These are phyloP conservation scores for Metschnikowia colocasiae DNA, from an alignment of 805 yeast species.

Conservation along the genomic window DNA sequence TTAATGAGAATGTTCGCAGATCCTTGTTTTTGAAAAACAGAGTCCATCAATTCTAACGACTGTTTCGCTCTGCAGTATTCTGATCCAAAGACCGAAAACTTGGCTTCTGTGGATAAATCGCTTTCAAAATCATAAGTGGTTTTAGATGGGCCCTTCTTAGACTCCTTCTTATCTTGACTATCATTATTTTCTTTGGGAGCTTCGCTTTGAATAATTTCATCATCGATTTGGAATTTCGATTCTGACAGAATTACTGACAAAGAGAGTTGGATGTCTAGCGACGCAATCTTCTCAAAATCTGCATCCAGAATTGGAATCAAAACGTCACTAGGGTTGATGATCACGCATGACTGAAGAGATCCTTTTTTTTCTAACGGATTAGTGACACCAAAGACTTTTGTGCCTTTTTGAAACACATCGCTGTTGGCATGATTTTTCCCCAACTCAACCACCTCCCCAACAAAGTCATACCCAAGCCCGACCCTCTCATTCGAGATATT, in stretches of 20 bases:
- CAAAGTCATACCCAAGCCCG: conserved; percentile 69
- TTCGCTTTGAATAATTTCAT: conserved; percentile 2
- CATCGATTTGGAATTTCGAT: conserved; percentile 12
- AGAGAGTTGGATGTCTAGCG: conserved; percentile 24
- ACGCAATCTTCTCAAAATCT: conserved; percentile 19
- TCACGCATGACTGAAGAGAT: conserved; percentile 52
- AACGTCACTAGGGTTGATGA: conserved; percentile 45
- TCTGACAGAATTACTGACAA: conserved; percentile 7
- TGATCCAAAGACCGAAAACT: conserved; percentile 30
- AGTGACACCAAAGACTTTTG: conserved; percentile 59
- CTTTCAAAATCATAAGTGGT: conserved; percentile 7
- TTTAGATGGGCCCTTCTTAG: conserved; percentile 2
- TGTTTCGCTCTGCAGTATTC: conserved; percentile 38
- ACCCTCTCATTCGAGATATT: conserved; percentile 51
- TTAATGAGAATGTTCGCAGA: conserved; percentile 35
- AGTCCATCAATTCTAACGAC: conserved; percentile 26
- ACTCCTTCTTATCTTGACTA: neutral
- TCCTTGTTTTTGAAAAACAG: conserved; percentile 10
- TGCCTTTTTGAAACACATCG: conserved; percentile 47
- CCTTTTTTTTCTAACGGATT: conserved; percentile 54
- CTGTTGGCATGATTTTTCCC: conserved; percentile 41
- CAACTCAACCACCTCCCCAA: conserved; percentile 55
- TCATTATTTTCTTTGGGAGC: neutral
- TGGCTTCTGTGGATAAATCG: conserved; percentile 30
- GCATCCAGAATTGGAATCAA: conserved; percentile 27